Evolutionary conservation across 805 yeast genomes (phyloP).

Genomic region (Candida vaughaniae): DNA sequence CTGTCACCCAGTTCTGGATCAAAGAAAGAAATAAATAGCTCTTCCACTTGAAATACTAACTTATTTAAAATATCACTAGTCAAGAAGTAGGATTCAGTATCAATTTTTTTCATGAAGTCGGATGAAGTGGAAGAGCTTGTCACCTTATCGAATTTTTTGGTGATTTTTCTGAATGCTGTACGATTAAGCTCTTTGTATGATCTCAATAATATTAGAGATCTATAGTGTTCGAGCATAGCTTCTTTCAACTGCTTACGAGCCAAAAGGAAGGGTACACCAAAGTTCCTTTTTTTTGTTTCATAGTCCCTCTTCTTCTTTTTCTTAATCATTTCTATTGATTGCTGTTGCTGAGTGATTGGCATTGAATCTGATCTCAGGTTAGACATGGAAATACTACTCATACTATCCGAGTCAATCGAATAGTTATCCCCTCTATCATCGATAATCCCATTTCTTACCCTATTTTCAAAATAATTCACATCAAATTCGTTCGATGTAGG

Average conservation of each 20-base stretch:
- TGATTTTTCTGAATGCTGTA: slow-evolving; percentile 84
- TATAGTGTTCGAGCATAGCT: slow-evolving; percentile 71
- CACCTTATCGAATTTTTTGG: slow-evolving; percentile 87
- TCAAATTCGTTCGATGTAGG: slow-evolving; percentile 20
- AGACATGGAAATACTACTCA: not conserved
- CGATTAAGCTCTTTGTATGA: slow-evolving; percentile 75
- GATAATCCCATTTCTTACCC: slow-evolving; percentile 33
- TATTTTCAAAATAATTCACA: slow-evolving; percentile 35
- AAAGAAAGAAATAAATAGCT: slow-evolving; percentile 61
- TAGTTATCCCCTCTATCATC: not conserved
- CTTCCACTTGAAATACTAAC: slow-evolving; percentile 62
- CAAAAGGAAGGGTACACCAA: slow-evolving; percentile 54
- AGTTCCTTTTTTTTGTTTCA: slow-evolving; percentile 29
- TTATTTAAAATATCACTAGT: slow-evolving; percentile 68
- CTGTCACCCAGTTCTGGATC: slow-evolving; percentile 54
- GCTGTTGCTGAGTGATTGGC: slow-evolving; percentile 1
- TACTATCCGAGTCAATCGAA: slow-evolving; percentile 9
- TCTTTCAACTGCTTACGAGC: slow-evolving; percentile 68
- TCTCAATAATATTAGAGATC: slow-evolving; percentile 66
- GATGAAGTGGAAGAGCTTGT: slow-evolving; percentile 44
- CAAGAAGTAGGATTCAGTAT: slow-evolving; percentile 51
- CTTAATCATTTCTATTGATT: slow-evolving; percentile 15
- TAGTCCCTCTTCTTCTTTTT: slow-evolving; percentile 49
- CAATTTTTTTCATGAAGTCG: slow-evolving; percentile 57
- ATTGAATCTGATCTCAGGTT: not conserved